These are phyloP conservation scores for Geotrichum bryndzae DNA, from an alignment of 1,139 yeast species.

Conservation along the genomic window DNA sequence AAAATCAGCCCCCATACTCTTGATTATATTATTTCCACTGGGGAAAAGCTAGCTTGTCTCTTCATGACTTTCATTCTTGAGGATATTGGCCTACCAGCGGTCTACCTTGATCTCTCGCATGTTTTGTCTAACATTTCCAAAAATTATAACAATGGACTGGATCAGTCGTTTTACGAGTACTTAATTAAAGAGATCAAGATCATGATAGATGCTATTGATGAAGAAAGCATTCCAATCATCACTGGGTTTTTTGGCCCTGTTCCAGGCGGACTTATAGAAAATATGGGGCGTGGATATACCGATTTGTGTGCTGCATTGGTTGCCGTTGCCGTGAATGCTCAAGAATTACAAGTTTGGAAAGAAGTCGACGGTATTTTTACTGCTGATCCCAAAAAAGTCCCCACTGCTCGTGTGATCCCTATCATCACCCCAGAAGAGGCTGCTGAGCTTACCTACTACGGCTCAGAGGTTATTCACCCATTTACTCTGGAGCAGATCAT, in stretches of 20 bases:
- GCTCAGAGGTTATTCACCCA: conserved; percentile 96
- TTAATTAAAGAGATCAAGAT: conserved; percentile 48
- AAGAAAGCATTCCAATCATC: conserved; percentile 64
- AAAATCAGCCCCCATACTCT: conserved; percentile 85
- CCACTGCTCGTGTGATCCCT: conserved; percentile 75
- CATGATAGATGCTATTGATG: conserved; percentile 34
- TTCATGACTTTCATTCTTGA: conserved; percentile 81
- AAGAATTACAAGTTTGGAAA: conserved; percentile 95
- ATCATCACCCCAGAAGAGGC: conserved; percentile 98
- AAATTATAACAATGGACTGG: conserved; percentile 40
- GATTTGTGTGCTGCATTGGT: conserved; percentile 95
- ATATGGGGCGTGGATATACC: conserved; percentile 95
- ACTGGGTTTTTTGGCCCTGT: conserved; percentile 94
- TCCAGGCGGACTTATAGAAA: conserved; percentile 88
- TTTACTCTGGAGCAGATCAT: conserved; percentile 99
- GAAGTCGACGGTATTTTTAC: conserved; percentile 98
- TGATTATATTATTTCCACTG: conserved; percentile 86
- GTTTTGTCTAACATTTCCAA: conserved; percentile 29
- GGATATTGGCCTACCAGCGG: conserved; percentile 70
- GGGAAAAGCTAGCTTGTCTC: conserved; percentile 86
- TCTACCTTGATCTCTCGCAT: conserved; percentile 71
- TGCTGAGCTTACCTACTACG: conserved; percentile 93
- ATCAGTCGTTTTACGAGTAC: conserved; percentile 57
- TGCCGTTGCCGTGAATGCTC: conserved; percentile 89
- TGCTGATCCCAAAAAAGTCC: conserved; percentile 95